These are phyloP conservation scores for Ichthyophthirius multifiliis DNA, from an alignment of 169 alveolate genomes.

Conservation along the genomic window DNA sequence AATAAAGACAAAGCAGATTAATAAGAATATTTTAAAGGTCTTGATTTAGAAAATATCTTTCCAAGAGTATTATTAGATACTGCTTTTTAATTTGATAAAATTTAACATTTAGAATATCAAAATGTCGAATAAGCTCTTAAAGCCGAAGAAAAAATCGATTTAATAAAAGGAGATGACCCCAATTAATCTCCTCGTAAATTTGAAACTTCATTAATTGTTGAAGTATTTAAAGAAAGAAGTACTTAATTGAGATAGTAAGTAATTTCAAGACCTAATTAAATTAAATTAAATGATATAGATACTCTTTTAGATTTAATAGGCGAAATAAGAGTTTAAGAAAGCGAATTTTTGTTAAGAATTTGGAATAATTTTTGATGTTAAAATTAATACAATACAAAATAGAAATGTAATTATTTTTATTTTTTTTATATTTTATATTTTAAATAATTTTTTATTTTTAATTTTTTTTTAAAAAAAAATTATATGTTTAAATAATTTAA, in stretches of 20 bases:
- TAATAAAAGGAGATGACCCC: background rate
- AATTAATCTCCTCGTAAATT: background rate
- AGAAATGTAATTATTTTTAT: no score
- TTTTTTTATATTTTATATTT: no score
- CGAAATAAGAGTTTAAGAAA: slow-evolving; percentile 1
- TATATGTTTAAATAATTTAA: no score
- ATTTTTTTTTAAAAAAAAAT: no score
- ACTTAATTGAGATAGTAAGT: background rate
- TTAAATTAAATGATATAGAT: slow-evolving; percentile 3
- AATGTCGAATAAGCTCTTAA: background rate
- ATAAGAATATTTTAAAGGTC: background rate
- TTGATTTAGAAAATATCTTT: slow-evolving; percentile 18
- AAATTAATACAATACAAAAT: no score
- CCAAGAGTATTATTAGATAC: slow-evolving; percentile 6
- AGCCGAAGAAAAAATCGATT: background rate
- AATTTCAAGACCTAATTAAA: background rate
- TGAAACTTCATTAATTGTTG: background rate
- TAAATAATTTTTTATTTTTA: no score
- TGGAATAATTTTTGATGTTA: slow-evolving; percentile 12
- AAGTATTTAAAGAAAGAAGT: background rate
- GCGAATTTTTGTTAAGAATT: background rate
- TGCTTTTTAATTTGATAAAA: background rate
- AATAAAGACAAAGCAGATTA: background rate
- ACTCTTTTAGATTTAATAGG: background rate
- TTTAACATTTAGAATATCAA: background rate